Evolutionary conservation across 495 filamentous ascomycete species (phyloP).

Genomic region (Talaromyces proteolyticus): DNA sequence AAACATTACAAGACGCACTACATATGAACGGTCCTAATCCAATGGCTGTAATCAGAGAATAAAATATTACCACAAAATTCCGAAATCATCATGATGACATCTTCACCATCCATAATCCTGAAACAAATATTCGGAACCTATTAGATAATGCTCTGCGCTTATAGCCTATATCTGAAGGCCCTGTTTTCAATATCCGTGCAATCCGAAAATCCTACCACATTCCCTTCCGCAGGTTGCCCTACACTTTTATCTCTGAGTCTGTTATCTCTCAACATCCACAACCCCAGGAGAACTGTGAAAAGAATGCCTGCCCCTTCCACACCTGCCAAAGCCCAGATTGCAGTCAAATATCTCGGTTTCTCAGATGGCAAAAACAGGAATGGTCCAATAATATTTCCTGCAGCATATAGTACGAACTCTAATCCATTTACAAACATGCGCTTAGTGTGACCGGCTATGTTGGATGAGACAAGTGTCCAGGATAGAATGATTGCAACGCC

Average conservation of each 20-base stretch:
- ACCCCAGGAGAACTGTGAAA: not conserved
- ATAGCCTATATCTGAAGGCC: not conserved
- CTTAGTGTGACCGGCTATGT: conserved; percentile 64
- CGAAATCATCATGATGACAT: not conserved
- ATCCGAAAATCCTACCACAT: not conserved
- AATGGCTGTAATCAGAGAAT: not conserved
- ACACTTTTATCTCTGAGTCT: not conserved
- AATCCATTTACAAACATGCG: conserved; percentile 42
- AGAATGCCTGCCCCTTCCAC: not conserved
- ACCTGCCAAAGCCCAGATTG: not conserved
- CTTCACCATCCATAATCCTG: not conserved
- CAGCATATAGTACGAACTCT: conserved; percentile 30
- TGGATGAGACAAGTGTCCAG: conserved; percentile 51
- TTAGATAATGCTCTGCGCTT: not conserved
- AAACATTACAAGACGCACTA: not conserved
- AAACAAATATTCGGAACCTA: not conserved
- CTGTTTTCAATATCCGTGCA: not conserved
- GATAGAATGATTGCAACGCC: conserved; percentile 46
- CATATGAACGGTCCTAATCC: not conserved
- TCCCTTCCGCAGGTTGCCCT: not conserved
- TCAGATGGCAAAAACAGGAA: conserved; percentile 33
- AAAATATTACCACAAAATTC: not conserved
- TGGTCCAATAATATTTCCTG: conserved; percentile 39
- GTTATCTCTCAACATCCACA: not conserved
- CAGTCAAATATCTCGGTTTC: conserved; percentile 23